Base-by-base conservation (phyloP, 495 filamentous ascomycete species). In the Apiosordaria backusii region DNA sequence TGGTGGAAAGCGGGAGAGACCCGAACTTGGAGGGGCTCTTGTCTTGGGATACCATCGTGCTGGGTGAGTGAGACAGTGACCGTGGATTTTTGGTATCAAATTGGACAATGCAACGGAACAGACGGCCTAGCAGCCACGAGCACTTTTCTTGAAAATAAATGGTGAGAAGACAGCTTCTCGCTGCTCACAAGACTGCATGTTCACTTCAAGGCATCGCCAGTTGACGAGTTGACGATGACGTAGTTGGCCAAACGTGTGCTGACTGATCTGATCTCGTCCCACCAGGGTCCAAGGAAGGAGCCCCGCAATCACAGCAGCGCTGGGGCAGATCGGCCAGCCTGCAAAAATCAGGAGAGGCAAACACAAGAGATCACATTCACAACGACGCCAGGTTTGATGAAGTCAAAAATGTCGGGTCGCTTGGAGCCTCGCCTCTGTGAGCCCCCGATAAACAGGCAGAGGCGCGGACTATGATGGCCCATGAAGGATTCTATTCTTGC, bases 1-100 rank as follows among this genome's bases (percentile, higher is more conserved):
- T 84, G 4, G 87, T 86, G 58, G 83, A 85, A 22, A 90, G 80
- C 7, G 87, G 87, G 9, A 92, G 81, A 68, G 88, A 75, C 0
- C 79, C 77, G 70, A 87, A 89, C 68, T 83, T 86, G 55, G 78
- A 69, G 40, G 76, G 73, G 21, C 60, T 57, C 61, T 73, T 62
- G 23, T 70, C 65, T 18, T 76, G 26, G 26, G 59, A 61, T 74
- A 71, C 76, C 26, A 58, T 74, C 22, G 64, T 61, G 25, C 13
- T 25, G 27, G 13, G 54, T 21, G 25, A 53, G 53, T 55, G 45
- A 63, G 16, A 27, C 53, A 45, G 50, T 7, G 40, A 16, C n/a
- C n/a, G n/a, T n/a, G n/a, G n/a, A n/a, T n/a, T n/a, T n/a, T n/a
- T 45, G 35, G 35, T 7, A 45, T 6, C 35, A 45, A 45, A 2